phyloP scores from a whole-genome alignment of 1,284 basidiomycete genomes.

The Ustilago xerochloae region DNA sequence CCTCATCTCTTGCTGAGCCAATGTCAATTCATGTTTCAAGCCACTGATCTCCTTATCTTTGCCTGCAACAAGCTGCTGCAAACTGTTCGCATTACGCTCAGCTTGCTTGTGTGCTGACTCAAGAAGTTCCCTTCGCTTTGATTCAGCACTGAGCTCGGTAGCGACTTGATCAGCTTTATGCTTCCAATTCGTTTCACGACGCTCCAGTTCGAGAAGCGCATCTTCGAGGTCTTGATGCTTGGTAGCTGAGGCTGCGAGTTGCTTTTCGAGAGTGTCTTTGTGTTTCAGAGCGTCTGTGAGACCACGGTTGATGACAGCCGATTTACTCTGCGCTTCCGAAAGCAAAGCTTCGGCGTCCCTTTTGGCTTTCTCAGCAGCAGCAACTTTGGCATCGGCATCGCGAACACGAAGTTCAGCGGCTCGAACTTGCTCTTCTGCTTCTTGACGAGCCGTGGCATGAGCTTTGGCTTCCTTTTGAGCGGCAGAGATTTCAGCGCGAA shows the following conservation, averaged over 20 bases:
- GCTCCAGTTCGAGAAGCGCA: slow-evolving; percentile 56
- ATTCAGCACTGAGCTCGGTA: slow-evolving; percentile 57
- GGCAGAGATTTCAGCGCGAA: slow-evolving; percentile 69
- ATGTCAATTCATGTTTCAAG: slow-evolving; percentile 78
- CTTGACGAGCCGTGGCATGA: slow-evolving; percentile 30
- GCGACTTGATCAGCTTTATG: slow-evolving; percentile 53
- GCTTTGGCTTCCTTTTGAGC: slow-evolving; percentile 57
- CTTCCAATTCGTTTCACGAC: slow-evolving; percentile 51
- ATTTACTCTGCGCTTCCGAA: slow-evolving; percentile 76
- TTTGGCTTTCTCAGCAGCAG: slow-evolving; percentile 78
- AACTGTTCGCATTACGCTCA: slow-evolving; percentile 70
- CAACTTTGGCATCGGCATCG: slow-evolving; percentile 73
- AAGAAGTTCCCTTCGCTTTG: slow-evolving; percentile 65
- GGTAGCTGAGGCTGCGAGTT: slow-evolving; percentile 76
- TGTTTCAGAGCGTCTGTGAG: slow-evolving; percentile 41
- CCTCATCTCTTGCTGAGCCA: slow-evolving; percentile 75
- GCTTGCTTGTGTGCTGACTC: slow-evolving; percentile 73
- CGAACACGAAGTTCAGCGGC: slow-evolving; percentile 33
- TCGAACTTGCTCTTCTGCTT: slow-evolving; percentile 28
- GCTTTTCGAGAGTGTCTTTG: slow-evolving; percentile 75
- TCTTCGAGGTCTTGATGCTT: slow-evolving; percentile 62
- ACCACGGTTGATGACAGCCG: slow-evolving; percentile 47
- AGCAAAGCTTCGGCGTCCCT: slow-evolving; percentile 81
- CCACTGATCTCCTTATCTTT: slow-evolving; percentile 84
- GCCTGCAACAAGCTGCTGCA: slow-evolving; percentile 79